phyloP scores from a whole-genome alignment of 148 eudicot species.

The Vaccinium macrocarpon region DNA sequence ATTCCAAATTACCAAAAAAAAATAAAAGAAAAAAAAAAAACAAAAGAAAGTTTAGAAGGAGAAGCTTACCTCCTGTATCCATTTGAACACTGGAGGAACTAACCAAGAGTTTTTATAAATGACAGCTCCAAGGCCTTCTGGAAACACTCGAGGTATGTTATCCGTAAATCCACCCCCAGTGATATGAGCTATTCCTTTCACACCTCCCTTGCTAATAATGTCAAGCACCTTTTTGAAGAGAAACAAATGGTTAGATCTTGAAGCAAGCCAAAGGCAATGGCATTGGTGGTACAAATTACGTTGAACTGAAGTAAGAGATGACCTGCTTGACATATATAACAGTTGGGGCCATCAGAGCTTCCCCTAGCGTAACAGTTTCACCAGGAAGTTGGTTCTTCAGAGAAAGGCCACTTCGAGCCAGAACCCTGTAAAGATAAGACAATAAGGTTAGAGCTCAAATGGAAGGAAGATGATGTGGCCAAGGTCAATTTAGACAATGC shows the following conservation, averaged over 20 bases:
- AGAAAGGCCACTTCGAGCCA: constrained; percentile 58
- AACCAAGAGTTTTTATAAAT: constrained; percentile 67
- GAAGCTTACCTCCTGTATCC: constrained; percentile 81
- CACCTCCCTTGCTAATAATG: constrained; percentile 75
- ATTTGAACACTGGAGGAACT: constrained; percentile 83
- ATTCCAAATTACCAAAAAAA: too few species aligned
- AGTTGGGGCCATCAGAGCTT: constrained; percentile 93
- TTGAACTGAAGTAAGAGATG: neutral
- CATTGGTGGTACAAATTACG: neutral
- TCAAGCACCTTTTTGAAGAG: constrained; percentile 68
- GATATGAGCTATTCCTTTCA: constrained; percentile 92
- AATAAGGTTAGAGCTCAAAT: neutral
- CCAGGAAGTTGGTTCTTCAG: constrained; percentile 68
- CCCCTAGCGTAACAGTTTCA: constrained; percentile 56
- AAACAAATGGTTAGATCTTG: neutral
- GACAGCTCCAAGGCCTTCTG: constrained; percentile 86
- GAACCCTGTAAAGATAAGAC: constrained; percentile 46
- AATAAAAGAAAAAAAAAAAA: too few species aligned
- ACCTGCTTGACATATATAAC: constrained; percentile 96
- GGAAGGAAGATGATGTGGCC: neutral
- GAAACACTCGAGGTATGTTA: constrained; percentile 88
- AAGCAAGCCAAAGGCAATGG: neutral
- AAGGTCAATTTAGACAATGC: neutral
- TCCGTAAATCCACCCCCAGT: constrained; percentile 98
- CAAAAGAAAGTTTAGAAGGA: neutral